phyloP scores from a whole-genome alignment of 177 flowering plant genomes.

The Telopea speciosissima region DNA sequence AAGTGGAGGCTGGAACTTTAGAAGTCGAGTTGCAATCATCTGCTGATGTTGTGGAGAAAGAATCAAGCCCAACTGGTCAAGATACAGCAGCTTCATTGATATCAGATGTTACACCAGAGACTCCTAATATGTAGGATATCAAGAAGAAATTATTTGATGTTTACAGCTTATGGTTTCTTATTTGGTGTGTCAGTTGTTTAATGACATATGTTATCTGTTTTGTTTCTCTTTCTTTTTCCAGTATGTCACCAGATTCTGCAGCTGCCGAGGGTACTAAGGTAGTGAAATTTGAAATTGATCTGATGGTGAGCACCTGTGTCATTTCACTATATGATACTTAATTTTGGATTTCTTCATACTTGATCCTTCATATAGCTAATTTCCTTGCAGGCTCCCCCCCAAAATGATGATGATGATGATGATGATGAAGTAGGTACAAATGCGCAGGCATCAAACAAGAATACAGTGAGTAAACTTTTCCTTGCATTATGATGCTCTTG shows the following conservation, averaged over 20 bases:
- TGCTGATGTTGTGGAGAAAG: background rate
- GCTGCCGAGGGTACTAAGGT: conserved; percentile 14
- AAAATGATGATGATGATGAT: conserved; percentile 8
- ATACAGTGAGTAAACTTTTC: conserved; percentile 14
- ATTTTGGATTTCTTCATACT: background rate
- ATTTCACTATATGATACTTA: conserved; percentile 5
- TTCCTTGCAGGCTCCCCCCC: conserved; percentile 36
- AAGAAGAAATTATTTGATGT: background rate
- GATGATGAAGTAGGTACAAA: conserved; percentile 1
- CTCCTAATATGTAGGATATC: conserved; percentile 8
- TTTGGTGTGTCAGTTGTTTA: conserved; percentile 8
- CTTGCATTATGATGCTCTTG: background rate
- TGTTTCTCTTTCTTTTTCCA: background rate
- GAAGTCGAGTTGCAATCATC: background rate
- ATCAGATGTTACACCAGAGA: conserved; percentile 4
- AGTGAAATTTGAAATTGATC: conserved; percentile 35
- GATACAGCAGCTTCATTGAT: background rate
- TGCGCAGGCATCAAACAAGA: conserved; percentile 11
- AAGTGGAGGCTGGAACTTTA: background rate
- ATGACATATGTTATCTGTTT: background rate
- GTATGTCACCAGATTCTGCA: conserved; percentile 9
- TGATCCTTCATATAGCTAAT: background rate
- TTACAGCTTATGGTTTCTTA: conserved; percentile 1
- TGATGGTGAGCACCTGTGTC: conserved; percentile 34
- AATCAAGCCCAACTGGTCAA: background rate